phyloP scores from a whole-genome alignment of 192 early-diverging fungal species.

The Spizellomyces sp. region DNA sequence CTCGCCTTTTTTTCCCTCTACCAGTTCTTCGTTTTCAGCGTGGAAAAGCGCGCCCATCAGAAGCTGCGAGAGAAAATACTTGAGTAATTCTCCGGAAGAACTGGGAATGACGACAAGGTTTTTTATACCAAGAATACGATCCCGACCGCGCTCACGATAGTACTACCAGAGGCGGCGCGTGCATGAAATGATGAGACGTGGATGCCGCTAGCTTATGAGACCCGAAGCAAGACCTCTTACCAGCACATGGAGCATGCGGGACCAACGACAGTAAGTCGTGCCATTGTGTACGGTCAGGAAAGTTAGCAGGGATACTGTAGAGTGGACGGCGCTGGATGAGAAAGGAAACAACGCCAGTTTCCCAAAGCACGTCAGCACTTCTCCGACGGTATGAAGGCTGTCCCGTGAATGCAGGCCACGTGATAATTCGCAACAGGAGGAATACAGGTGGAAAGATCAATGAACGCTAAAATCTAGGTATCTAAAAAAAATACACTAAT shows the following conservation, averaged over 20 bases:
- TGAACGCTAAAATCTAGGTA: too few relatives aligned
- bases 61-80: slow-evolving; percentile 8
- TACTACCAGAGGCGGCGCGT: neutral
- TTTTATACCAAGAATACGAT: slow-evolving; percentile 25
- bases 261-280: slow-evolving; percentile 18
- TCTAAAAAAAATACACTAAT: too few relatives aligned
- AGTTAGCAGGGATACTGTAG: neutral
- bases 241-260: slow-evolving; percentile 22
- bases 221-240: neutral
- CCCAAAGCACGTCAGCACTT: too few relatives aligned
- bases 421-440: too few relatives aligned
- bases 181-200: neutral
- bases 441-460: too few relatives aligned
- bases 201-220: neutral
- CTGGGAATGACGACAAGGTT: neutral
- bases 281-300: slow-evolving; percentile 4
- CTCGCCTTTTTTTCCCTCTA: slow-evolving; percentile 19
- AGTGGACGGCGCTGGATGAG: too few relatives aligned
- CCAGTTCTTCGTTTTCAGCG: slow-evolving; percentile 20
- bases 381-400: too few relatives aligned
- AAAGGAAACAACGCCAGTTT: too few relatives aligned
- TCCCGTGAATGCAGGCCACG: too few relatives aligned
- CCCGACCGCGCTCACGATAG: slow-evolving; percentile 25
- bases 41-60: slow-evolving; percentile 28
- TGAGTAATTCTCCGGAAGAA: neutral